These are phyloP conservation scores for Eleusine indica DNA, from an alignment of 176 grass and related monocot species.

Conservation along the genomic window DNA sequence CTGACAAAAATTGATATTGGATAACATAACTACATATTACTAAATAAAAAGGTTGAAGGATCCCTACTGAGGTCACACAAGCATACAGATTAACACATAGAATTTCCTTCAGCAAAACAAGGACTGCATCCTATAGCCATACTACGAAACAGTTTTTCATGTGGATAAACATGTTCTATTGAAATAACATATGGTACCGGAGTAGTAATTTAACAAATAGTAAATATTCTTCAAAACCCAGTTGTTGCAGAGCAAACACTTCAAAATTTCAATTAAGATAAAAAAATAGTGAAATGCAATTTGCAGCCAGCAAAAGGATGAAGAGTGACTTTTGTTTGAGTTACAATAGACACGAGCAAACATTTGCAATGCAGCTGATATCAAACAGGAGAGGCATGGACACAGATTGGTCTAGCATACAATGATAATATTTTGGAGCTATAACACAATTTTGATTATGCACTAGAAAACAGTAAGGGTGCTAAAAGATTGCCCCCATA, in stretches of 20 bases:
- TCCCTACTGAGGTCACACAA: slow-evolving; percentile 15
- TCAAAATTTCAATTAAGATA: slow-evolving; percentile 18
- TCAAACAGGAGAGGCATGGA: not conserved
- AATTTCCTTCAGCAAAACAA: not conserved
- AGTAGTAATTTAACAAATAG: not conserved
- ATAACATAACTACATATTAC: slow-evolving; percentile 1
- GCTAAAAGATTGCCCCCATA: slow-evolving; percentile 20
- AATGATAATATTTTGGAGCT: slow-evolving; percentile 19
- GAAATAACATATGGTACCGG: not conserved
- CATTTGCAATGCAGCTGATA: slow-evolving; percentile 14
- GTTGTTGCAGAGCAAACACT: not conserved
- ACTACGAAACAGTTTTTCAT: slow-evolving; percentile 7
- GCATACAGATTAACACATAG: slow-evolving; percentile 6
- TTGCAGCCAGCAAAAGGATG: slow-evolving; percentile 1
- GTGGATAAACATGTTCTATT: not conserved
- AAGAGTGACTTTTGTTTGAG: not conserved
- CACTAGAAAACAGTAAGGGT: not conserved
- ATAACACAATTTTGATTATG: not conserved
- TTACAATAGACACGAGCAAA: slow-evolving; percentile 31
- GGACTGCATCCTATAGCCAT: not conserved
- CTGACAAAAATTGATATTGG: slow-evolving; percentile 43
- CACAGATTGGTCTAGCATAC: not conserved
- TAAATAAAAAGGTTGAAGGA: slow-evolving; percentile 12
- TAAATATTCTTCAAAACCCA: not conserved
- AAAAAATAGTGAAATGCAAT: not conserved